Base-by-base conservation (phyloP, 2,329 filamentous ascomycete genomes). In the Fusarium penzigii region DNA sequence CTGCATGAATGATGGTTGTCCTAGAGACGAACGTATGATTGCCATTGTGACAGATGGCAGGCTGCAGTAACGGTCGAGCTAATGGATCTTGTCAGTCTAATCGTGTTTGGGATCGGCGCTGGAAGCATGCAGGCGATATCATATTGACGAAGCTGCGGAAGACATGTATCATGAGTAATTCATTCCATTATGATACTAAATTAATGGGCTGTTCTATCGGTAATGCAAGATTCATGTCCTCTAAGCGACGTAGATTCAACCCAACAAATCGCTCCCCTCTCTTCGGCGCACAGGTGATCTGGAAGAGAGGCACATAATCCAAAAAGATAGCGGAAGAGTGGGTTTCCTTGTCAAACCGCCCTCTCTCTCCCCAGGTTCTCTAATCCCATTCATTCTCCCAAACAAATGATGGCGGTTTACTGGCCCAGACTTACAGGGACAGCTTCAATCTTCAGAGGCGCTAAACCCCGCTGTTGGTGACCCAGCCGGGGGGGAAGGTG, bases 391-490 rank as follows among this genome's bases (percentile, higher is more conserved):
- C n/a, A 3, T 16, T 40, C 6, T n/a, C n/a, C n/a, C n/a, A 13
- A 40, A n/a, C 6, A 40, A 40, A 43, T 20, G 25, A 43, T 6
- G 20, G 42, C 50, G 53, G 49, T 44, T 48, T 32, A 17, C 13
- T 16, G 38, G 29, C 48, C 42, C 44, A 46, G 44, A 41, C 43
- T 44, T 46, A 51, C 40, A 44, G 43, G 34, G 38, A 4, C 32
- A 36, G 9, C 32, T 36, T 25, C 20, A 25, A 25, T 7, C 46
- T 56, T 43, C 43, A 49, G 49, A 49, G 42, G 48, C 57, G 48
- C 39, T 40, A 40, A 16, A n/a, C 39, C 39, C 39, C 39, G 39
- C 39, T 16, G 54, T 40, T 57, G 43, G 40, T 45, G 40, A 48
- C 29, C 51, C 44, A 34, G 36, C 42, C n/a, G n/a, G n/a, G 46